These are phyloP conservation scores for Alternaria metachromatica DNA, from an alignment of 2,329 filamentous ascomycete genomes.

Conservation along the genomic window DNA sequence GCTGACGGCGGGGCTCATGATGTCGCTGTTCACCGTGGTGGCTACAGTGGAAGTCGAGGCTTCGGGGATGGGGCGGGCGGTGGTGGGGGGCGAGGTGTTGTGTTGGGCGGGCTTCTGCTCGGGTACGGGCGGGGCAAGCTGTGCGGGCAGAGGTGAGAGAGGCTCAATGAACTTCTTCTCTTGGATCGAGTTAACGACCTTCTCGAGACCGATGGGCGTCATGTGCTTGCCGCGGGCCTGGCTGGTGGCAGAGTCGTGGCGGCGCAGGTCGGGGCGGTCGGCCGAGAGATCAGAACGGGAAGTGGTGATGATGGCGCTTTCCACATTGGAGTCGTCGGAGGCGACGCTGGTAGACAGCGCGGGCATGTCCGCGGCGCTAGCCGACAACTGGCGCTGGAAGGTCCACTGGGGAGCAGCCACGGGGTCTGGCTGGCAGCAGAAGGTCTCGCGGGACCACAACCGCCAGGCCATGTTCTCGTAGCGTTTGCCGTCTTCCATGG, in stretches of 20 bases:
- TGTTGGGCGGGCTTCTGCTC: slow-evolving; percentile 16
- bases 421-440: slow-evolving; percentile 76
- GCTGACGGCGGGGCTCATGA: slow-evolving; percentile 50
- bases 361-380: slow-evolving; percentile 44
- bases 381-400: slow-evolving; percentile 38
- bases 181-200: slow-evolving; percentile 92
- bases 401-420: slow-evolving; percentile 42
- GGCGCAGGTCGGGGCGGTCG: slow-evolving; percentile 70
- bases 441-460: slow-evolving; percentile 91
- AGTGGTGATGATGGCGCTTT: slow-evolving; percentile 53
- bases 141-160: slow-evolving; percentile 56
- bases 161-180: slow-evolving; percentile 75
- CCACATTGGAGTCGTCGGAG: slow-evolving; percentile 51
- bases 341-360: slow-evolving; percentile 57
- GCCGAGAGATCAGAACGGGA: slow-evolving; percentile 57
- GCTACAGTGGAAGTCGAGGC: slow-evolving; percentile 66
- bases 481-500: slow-evolving; percentile 88
- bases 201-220: slow-evolving; percentile 89
- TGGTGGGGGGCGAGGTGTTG: slow-evolving; percentile 48
- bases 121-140: slow-evolving; percentile 37
- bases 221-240: slow-evolving; percentile 84
- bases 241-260: slow-evolving; percentile 73
- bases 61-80: slow-evolving; percentile 59
- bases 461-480: slow-evolving; percentile 95
- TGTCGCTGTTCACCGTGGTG: slow-evolving; percentile 51